A percentile compares a stretch with the other conserved stretches of the same genome.
Conservation (phyloP, 768 basidiomycete species). For the Podaxis sp. region DNA sequence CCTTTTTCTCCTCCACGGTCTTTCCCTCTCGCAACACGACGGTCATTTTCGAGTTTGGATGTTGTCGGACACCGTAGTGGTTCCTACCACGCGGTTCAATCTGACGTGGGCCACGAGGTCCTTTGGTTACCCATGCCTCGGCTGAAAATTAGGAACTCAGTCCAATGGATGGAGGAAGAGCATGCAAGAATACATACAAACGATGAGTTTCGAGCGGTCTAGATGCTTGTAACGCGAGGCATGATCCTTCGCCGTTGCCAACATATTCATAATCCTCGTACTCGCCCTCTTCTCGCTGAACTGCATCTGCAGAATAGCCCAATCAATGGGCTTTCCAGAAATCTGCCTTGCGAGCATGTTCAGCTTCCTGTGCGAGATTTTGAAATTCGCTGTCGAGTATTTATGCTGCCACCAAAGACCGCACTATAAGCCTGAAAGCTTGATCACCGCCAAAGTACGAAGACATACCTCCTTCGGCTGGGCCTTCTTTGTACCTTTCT, state of each 20-base stretch:
- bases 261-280: constrained; percentile 82
- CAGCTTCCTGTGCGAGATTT: constrained; percentile 91
- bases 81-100: constrained; percentile 85
- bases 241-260: constrained; percentile 84
- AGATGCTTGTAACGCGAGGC: constrained; percentile 78
- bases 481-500: constrained; percentile 23
- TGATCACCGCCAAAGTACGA: background rate
- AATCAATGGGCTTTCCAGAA: constrained; percentile 88
- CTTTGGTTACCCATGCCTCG: constrained; percentile 94
- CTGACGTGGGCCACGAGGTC: constrained; percentile 57
- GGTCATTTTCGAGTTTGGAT: constrained; percentile 72
- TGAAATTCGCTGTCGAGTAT: constrained; percentile 90
- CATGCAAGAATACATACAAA: constrained; percentile 48
- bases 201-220: constrained; percentile 67
- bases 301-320: constrained; percentile 95
- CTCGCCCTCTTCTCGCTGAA: constrained; percentile 94
- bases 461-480: constrained; percentile 30
- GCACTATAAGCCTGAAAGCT: background rate
- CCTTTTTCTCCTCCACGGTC: constrained; percentile 66
- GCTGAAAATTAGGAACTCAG: constrained; percentile 43
- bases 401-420: constrained; percentile 63
- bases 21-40: constrained; percentile 82
- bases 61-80: constrained; percentile 72
- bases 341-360: constrained; percentile 88
- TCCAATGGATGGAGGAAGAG: background rate